Percentiles rank a stretch among this genome's conserved stretches.
Conservation (phyloP, 805 yeast species). For the Kodamaea lidongshanica region DNA sequence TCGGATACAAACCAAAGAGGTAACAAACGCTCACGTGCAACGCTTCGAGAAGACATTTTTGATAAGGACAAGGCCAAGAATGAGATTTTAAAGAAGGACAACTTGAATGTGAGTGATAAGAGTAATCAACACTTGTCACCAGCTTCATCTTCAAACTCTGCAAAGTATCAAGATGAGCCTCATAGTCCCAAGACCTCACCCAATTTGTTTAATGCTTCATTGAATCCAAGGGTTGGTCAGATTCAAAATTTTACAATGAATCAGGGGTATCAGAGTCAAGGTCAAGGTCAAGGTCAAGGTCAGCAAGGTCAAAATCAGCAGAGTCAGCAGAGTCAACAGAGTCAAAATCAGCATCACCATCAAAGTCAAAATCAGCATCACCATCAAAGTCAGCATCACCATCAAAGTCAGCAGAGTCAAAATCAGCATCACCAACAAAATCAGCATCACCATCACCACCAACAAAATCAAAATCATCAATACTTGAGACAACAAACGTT, state of each 20-base stretch:
- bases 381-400: slow-evolving; percentile 5
- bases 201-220: slow-evolving; percentile 8
- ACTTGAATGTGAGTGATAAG: slow-evolving; percentile 9
- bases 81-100: slow-evolving; percentile 4
- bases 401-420: slow-evolving; percentile 5
- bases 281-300: slow-evolving; percentile 6
- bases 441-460: slow-evolving; percentile 7
- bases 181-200: slow-evolving; percentile 39
- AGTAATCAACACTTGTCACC: slow-evolving; percentile 24
- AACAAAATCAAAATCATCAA: slow-evolving; percentile 5
- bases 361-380: slow-evolving; percentile 9
- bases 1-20: slow-evolving; percentile 11
- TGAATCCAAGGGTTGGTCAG: slow-evolving; percentile 7
- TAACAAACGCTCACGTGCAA: slow-evolving; percentile 8
- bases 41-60: slow-evolving; percentile 34
- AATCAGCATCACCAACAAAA: slow-evolving; percentile 6
- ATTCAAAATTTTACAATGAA: background rate
- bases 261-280: slow-evolving; percentile 6
- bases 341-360: slow-evolving; percentile 7
- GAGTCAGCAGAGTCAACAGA: slow-evolving; percentile 3
- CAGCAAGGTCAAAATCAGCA: slow-evolving; percentile 7
- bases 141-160: slow-evolving; percentile 31
- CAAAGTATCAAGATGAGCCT: slow-evolving; percentile 27
- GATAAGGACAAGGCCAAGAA: slow-evolving; percentile 14
- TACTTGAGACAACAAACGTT: slow-evolving; percentile 8